Evolutionary conservation across 768 basidiomycete species (phyloP).

Genomic region (Agrocybe praecox): DNA sequence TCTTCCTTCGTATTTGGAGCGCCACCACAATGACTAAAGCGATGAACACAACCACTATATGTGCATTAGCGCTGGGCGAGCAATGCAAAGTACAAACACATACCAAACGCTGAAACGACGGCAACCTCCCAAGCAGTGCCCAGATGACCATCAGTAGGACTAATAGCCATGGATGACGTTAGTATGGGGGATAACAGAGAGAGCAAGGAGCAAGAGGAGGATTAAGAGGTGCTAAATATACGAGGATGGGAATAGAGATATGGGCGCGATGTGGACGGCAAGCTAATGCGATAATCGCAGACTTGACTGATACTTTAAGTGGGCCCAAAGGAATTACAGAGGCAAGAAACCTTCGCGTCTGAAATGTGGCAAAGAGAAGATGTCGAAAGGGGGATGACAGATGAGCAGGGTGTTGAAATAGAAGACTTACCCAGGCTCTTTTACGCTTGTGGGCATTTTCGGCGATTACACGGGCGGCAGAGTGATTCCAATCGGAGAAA

Average conservation of each 20-base stretch:
- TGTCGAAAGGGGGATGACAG: not conserved
- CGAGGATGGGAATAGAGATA: not conserved
- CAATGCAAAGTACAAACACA: slow-evolving; percentile 10
- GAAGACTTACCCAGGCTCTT: slow-evolving; percentile 9
- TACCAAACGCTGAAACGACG: slow-evolving; percentile 34
- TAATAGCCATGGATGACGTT: slow-evolving; percentile 15
- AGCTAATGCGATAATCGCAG: not conserved
- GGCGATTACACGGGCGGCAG: slow-evolving; percentile 6
- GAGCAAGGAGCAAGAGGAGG: not conserved
- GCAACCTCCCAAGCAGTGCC: slow-evolving; percentile 40
- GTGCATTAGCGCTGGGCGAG: not conserved
- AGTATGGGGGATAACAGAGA: not conserved
- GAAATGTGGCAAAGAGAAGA: not conserved
- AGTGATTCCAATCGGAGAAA: not conserved
- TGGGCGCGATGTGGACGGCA: not conserved
- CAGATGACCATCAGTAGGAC: slow-evolving; percentile 32
- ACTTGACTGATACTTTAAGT: too few species aligned
- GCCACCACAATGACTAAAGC: slow-evolving; percentile 24
- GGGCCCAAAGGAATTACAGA: too few species aligned
- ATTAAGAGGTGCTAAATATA: not conserved
- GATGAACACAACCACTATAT: slow-evolving; percentile 25
- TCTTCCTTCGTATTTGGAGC: slow-evolving; percentile 29
- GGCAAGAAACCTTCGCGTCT: too few species aligned
- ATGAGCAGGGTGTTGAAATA: not conserved
- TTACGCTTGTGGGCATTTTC: not conserved